A percentile compares a stretch with the other conserved stretches of the same genome.
These are phyloP conservation scores for Rhizopus sp. DNA, from an alignment of 371 early-diverging fungal species.

Conservation along the genomic window DNA sequence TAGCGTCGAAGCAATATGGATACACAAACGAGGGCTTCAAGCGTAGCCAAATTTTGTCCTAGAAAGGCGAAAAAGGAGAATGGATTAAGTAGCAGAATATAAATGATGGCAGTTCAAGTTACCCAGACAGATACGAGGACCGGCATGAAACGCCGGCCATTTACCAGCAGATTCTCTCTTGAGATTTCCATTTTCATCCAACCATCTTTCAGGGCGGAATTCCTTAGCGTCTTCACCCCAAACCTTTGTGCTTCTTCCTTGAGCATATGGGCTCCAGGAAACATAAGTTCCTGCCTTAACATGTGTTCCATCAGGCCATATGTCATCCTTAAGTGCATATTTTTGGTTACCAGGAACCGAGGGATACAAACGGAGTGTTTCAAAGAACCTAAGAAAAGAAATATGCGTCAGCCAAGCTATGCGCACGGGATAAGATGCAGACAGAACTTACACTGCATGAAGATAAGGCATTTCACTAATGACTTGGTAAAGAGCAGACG, in stretches of 20 bases:
- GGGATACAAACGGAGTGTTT: slow-evolving; percentile 72
- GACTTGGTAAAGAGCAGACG: slow-evolving; percentile 42
- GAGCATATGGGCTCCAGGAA: slow-evolving; percentile 52
- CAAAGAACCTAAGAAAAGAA: slow-evolving; percentile 42
- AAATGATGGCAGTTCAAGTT: not conserved
- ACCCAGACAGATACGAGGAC: slow-evolving; percentile 69
- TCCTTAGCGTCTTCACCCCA: slow-evolving; percentile 66
- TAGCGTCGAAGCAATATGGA: slow-evolving; percentile 43
- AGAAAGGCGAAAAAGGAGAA: not conserved
- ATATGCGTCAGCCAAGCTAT: no score
- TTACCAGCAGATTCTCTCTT: slow-evolving; percentile 20
- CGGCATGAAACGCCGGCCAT: slow-evolving; percentile 59
- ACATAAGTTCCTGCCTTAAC: slow-evolving; percentile 58
- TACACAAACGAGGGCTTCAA: slow-evolving; percentile 48
- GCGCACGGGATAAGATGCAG: not conserved
- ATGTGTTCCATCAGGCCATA: slow-evolving; percentile 69
- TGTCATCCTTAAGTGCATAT: slow-evolving; percentile 63
- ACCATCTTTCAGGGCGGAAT: slow-evolving; percentile 63
- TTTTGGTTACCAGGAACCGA: slow-evolving; percentile 72
- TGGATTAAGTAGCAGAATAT: not conserved
- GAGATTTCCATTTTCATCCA: slow-evolving; percentile 29
- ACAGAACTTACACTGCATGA: slow-evolving; percentile 53
- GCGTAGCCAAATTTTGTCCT: slow-evolving; percentile 52
- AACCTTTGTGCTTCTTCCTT: slow-evolving; percentile 52
- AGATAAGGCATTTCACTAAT: slow-evolving; percentile 56